phyloP scores from a whole-genome alignment of 2,329 filamentous ascomycete genomes.

The Sclerotinia spermophila region DNA sequence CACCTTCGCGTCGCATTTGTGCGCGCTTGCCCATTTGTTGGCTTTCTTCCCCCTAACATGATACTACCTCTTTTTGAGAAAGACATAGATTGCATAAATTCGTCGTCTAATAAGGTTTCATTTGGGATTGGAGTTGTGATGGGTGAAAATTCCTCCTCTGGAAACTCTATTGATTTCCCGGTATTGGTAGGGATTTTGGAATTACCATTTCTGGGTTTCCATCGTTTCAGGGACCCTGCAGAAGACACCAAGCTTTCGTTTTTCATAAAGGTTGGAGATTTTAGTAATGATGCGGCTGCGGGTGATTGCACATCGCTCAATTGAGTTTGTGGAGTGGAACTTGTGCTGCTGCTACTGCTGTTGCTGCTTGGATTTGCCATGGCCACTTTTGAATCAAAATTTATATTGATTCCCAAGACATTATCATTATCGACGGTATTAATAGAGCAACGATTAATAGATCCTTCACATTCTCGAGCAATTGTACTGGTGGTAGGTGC shows the following conservation, averaged over 20 bases:
- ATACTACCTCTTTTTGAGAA: constrained; percentile 64
- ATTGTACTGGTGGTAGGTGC: constrained; percentile 46
- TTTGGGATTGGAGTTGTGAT: constrained; percentile 56
- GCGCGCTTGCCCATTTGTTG: constrained; percentile 29
- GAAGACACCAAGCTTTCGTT: constrained; percentile 22
- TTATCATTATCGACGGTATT: constrained; percentile 28
- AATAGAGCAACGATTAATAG: constrained; percentile 36
- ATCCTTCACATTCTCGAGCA: constrained; percentile 37
- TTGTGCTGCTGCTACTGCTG: no score
- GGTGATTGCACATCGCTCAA: constrained; percentile 17
- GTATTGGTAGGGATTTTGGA: constrained; percentile 18
- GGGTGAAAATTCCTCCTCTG: constrained; percentile 44
- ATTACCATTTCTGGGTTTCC: constrained; percentile 25
- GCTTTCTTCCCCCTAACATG: constrained; percentile 52
- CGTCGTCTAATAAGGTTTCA: constrained; percentile 55
- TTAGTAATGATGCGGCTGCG: constrained; percentile 11
- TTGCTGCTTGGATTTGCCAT: not conserved
- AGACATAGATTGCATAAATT: constrained; percentile 52
- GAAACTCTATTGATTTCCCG: constrained; percentile 25
- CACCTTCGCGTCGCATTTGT: constrained; percentile 30
- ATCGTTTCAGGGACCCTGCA: constrained; percentile 18
- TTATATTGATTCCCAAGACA: constrained; percentile 28
- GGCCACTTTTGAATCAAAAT: constrained; percentile 26
- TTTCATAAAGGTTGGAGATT: constrained; percentile 20
- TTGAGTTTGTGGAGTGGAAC: not conserved